Evolutionary conservation across 1,139 yeast genomes (phyloP).

Genomic region (Magnusiomyces fungicola): DNA sequence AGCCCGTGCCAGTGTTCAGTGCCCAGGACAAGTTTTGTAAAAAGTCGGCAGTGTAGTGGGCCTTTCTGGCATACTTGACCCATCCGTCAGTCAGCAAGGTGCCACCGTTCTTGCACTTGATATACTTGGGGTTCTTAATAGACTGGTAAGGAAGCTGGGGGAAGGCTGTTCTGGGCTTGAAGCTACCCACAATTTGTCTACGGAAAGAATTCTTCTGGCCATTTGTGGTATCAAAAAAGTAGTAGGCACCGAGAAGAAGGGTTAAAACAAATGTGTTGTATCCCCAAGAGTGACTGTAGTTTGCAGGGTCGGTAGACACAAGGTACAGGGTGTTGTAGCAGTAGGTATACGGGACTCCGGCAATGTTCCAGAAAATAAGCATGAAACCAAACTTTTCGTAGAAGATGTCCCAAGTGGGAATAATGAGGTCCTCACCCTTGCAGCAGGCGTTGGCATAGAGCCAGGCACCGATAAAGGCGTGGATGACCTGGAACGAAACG

Average conservation of each 20-base stretch:
- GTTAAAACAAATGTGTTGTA: conserved; percentile 54
- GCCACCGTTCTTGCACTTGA: conserved; percentile 79
- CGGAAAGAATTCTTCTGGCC: conserved; percentile 95
- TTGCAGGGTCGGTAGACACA: conserved; percentile 73
- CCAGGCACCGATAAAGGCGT: conserved; percentile 81
- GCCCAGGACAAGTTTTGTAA: conserved; percentile 89
- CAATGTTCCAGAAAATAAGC: conserved; percentile 97
- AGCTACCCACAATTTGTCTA: conserved; percentile 77
- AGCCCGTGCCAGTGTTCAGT: conserved; percentile 73
- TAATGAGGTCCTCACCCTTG: conserved; percentile 94
- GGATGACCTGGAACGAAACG: conserved; percentile 67
- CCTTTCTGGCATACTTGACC: conserved; percentile 67
- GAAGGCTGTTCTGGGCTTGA: conserved; percentile 70
- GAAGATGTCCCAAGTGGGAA: conserved; percentile 99
- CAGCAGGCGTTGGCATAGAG: conserved; percentile 94
- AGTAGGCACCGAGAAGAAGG: conserved; percentile 62
- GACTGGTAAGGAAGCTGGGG: conserved; percentile 86
- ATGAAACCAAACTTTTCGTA: conserved; percentile 97
- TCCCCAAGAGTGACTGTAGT: conserved; percentile 60
- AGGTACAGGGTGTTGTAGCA: conserved; percentile 86
- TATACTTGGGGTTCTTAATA: conserved; percentile 73
- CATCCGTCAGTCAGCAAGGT: conserved; percentile 86
- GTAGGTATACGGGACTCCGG: conserved; percentile 97
- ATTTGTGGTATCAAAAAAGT: conserved; percentile 89
- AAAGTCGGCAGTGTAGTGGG: conserved; percentile 93